Evolutionary conservation across 2,329 filamentous ascomycete species (phyloP).

Genomic region (Ophiostoma himal-ulmi): DNA sequence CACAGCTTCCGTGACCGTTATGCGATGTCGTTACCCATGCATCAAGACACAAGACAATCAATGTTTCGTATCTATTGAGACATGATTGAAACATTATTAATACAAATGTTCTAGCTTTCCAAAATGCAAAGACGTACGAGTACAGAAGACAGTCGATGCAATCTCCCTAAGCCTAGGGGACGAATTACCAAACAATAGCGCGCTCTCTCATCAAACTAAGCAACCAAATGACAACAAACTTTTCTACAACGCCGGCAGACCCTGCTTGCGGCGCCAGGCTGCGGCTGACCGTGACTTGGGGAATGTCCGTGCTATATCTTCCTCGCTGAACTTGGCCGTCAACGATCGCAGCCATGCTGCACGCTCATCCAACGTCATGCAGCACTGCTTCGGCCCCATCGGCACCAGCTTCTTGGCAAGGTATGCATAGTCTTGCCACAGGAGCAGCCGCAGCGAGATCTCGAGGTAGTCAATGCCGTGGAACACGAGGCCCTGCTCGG

Average conservation of each 20-base stretch:
- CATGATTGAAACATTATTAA: no score
- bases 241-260: conserved; percentile 18
- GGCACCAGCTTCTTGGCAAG: conserved; percentile 67
- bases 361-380: conserved; percentile 58
- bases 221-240: no score
- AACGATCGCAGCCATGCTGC: conserved; percentile 57
- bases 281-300: conserved; percentile 26
- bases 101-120: neutral
- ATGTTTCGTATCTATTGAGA: no score
- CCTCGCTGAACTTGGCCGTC: conserved; percentile 60
- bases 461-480: conserved; percentile 77
- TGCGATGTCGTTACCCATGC: neutral
- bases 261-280: conserved; percentile 24
- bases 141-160: neutral
- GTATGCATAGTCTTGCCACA: conserved; percentile 66
- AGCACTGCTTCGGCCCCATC: conserved; percentile 60
- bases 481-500: conserved; percentile 67
- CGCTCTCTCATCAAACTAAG: no score
- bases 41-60: neutral
- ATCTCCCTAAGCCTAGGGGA: neutral
- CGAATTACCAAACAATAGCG: no score
- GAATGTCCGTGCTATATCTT: conserved; percentile 58
- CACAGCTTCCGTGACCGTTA: neutral
- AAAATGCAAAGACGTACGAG: neutral
- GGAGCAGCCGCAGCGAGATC: conserved; percentile 62